Conservation (phyloP, 768 basidiomycete genomes). For the Collybia mongolica region DNA sequence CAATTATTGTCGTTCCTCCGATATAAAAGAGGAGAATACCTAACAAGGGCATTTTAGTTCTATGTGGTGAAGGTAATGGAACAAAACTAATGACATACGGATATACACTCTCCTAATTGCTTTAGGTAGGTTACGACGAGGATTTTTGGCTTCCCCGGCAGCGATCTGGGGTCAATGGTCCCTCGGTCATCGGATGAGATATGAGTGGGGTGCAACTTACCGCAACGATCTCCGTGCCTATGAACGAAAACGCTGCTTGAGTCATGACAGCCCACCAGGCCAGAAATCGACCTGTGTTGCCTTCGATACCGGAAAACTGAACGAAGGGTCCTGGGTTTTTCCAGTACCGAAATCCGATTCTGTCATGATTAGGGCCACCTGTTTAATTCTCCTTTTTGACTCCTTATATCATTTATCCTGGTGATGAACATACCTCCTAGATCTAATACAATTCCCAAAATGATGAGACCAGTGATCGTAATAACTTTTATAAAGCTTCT, state of each 20-base stretch:
- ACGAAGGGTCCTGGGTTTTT: conserved; percentile 86
- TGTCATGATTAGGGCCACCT: conserved; percentile 82
- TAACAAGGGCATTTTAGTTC: conserved; percentile 29
- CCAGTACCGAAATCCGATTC: conserved; percentile 79
- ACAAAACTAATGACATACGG: conserved; percentile 32
- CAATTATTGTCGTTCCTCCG: conserved; percentile 70
- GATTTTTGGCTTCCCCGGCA: conserved; percentile 90
- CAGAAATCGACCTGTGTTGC: conserved; percentile 73
- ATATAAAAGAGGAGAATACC: conserved; percentile 84
- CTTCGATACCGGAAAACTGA: conserved; percentile 63
- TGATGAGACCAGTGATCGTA: conserved; percentile 71
- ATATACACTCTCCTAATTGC: conserved; percentile 75
- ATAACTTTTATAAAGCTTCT: conserved; percentile 84
- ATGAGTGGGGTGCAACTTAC: conserved; percentile 38
- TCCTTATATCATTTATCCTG: too few relatives aligned
- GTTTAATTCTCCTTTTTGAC: not conserved
- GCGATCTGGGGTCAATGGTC: conserved; percentile 57
- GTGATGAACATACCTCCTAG: conserved; percentile 54
- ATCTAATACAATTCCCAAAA: conserved; percentile 74
- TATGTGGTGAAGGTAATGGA: not conserved
- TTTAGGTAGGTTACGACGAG: conserved; percentile 58
- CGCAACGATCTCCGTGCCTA: conserved; percentile 93
- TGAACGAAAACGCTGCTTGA: conserved; percentile 90
- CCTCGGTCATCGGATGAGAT: not conserved
- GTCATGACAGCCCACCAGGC: conserved; percentile 60